Evolutionary conservation across 108 stramenopile genomes (phyloP), one percentile per base, ranked within the genome.

Genomic region (Chaetoceros tenuissimus): DNA sequence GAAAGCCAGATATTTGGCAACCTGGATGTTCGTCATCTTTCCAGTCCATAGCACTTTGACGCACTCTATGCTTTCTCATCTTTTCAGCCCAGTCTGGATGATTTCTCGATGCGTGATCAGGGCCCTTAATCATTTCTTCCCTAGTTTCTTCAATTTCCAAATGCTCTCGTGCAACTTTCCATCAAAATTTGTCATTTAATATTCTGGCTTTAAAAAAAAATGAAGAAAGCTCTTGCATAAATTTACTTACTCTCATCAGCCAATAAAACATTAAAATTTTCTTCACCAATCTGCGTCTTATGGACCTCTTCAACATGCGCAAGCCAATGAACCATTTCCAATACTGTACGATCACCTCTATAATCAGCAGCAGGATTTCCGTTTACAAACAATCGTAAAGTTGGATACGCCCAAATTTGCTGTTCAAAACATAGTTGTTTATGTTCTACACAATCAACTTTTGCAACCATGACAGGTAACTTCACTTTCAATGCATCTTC

Each of bases 321-420:
- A 16, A 92, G 49, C 61, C 82, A 96, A 54, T 78, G 71, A 1
- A 73, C 69, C 53, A 96, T 74, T 24, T 87, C 81, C 29, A 80
- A 53, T 13, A 94, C 73, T 13, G 95, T 92, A 19, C 95, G 67
- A 69, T 92, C 84, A 18, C 74, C 77, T 17, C 63, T 45, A 49
- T 95, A 98, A 64, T 96, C 94, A 20, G 75, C 79, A 53, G 2
- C 68, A 25, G 63, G 62, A 19, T 75, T 48, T 1, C 86, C 86
- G 51, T 84, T 71, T 20, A 80, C 68, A 73, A 94, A 98, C 58
- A 94, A 75, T 29, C 92, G 75, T 24, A 98, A 55, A 0, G 94
- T 93, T 2, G 97, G 97, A 64, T 94, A 98, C 10, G 95, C 95
- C 21, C 75, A 74, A 51, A 98, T 85, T 47, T 88, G 74, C 44